Conservation (phyloP, 2,329 filamentous ascomycete species). For the Aspergillus novoparasiticus region DNA sequence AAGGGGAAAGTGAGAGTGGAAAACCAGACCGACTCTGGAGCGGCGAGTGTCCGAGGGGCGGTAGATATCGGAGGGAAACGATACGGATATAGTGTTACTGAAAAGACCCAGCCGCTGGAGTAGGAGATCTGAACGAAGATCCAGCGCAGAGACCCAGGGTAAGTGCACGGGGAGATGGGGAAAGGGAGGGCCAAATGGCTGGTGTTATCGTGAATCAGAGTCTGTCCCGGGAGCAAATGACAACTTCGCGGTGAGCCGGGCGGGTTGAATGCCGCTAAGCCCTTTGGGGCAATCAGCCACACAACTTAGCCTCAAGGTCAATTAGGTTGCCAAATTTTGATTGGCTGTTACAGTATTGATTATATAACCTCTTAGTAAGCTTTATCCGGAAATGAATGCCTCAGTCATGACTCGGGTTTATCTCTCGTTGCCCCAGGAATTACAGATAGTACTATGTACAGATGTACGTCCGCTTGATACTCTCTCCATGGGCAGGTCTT, state of each 20-base stretch:
- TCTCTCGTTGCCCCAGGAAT: not conserved
- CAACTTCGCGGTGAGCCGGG: conserved; percentile 12
- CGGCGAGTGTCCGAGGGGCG: conserved; percentile 3
- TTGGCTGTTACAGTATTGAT: conserved; percentile 4
- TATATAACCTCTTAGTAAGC: not conserved
- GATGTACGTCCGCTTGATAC: no score
- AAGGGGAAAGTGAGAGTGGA: conserved; percentile 8
- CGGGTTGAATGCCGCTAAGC: conserved; percentile 7
- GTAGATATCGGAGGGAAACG: not conserved
- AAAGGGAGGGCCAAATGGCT: not conserved
- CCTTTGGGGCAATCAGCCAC: conserved; percentile 1
- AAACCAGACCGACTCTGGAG: not conserved
- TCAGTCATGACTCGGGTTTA: not conserved
- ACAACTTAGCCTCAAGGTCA: conserved; percentile 2
- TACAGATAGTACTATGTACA: not conserved
- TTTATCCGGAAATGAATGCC: not conserved
- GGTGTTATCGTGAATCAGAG: conserved; percentile 6
- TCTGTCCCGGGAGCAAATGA: not conserved
- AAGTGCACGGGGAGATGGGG: not conserved
- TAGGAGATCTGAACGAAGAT: not conserved
- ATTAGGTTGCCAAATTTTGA: conserved; percentile 16
- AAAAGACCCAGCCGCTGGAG: not conserved
- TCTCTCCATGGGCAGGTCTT: not conserved
- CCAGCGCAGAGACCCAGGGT: not conserved
- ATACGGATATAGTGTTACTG: not conserved